Conservation (phyloP, 2,329 filamentous ascomycete genomes). For the Aschersonia sp. region DNA sequence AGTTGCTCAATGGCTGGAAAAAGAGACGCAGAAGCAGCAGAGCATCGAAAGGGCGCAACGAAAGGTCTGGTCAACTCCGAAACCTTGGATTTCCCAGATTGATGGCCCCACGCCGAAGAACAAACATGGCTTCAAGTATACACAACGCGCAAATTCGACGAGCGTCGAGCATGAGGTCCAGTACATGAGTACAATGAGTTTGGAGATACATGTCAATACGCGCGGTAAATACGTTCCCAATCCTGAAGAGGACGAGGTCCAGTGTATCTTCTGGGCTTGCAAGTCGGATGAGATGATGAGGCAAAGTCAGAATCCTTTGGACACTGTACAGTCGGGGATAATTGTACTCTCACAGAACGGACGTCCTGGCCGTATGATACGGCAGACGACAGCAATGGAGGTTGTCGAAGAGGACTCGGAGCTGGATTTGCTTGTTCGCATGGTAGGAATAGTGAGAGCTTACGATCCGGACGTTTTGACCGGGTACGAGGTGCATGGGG, state of each 20-base stretch:
- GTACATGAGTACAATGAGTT: constrained; percentile 93
- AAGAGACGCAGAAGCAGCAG: constrained; percentile 8
- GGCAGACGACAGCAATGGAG: constrained; percentile 44
- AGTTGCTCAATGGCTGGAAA: constrained; percentile 53
- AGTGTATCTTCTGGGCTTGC: constrained; percentile 81
- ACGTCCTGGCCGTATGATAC: constrained; percentile 43
- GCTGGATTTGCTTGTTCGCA: constrained; percentile 68
- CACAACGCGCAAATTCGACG: constrained; percentile 57
- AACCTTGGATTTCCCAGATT: constrained; percentile 59
- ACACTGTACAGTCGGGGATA: constrained; percentile 50
- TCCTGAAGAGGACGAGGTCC: constrained; percentile 77
- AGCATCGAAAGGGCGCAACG: constrained; percentile 8
- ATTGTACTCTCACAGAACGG: constrained; percentile 54
- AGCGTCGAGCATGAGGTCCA: constrained; percentile 72
- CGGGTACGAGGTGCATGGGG: constrained; percentile 86
- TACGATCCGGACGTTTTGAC: constrained; percentile 87
- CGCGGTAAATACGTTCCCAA: constrained; percentile 70
- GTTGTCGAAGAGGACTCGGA: constrained; percentile 66
- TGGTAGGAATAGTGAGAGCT: constrained; percentile 72
- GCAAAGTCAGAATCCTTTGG: constrained; percentile 23
- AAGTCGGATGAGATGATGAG: constrained; percentile 49
- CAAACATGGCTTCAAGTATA: constrained; percentile 73
- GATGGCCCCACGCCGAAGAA: constrained; percentile 76
- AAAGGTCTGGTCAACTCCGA: constrained; percentile 10
- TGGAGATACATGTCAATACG: constrained; percentile 86